Conservation (phyloP, 2,329 filamentous ascomycete species). For the Colletotrichum karsti region DNA sequence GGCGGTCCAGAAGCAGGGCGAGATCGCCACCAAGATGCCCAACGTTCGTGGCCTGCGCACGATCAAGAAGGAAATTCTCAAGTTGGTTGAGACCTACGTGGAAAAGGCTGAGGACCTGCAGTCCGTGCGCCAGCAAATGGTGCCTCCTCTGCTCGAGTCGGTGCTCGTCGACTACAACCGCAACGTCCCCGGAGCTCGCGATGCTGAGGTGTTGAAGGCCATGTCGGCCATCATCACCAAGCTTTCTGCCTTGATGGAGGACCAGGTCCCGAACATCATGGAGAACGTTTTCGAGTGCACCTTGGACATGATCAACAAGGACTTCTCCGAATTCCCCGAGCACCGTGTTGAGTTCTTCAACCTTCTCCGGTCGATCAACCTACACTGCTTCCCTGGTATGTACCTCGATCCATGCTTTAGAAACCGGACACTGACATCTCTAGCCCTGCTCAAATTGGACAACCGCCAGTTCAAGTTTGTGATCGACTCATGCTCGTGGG, state of each 20-base stretch:
- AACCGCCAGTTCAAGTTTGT: constrained; percentile 99
- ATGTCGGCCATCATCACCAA: constrained; percentile 98
- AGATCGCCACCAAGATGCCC: constrained; percentile 96
- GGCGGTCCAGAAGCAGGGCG: constrained; percentile 66
- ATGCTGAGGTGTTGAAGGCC: constrained; percentile 95
- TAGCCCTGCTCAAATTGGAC: constrained; percentile 88
- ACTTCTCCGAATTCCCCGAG: constrained; percentile 98
- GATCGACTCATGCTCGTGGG: constrained; percentile 99
- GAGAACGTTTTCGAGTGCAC: constrained; percentile 99
- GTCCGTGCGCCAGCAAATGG: constrained; percentile 91
- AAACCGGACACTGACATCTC: constrained; percentile 15
- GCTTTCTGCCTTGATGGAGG: constrained; percentile 95
- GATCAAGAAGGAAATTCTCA: constrained; percentile 99
- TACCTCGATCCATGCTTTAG: not conserved
- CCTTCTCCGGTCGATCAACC: constrained; percentile 91
- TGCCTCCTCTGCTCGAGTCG: constrained; percentile 93
- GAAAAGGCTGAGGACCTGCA: constrained; percentile 97
- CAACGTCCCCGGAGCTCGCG: constrained; percentile 93
- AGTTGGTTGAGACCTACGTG: constrained; percentile 97
- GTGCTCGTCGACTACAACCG: constrained; percentile 96
- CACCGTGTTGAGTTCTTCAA: constrained; percentile 99
- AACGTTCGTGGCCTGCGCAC: constrained; percentile 94
- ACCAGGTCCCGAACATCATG: constrained; percentile 97
- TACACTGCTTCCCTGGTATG: constrained; percentile 90
- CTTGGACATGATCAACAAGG: constrained; percentile 99